phyloP scores from a whole-genome alignment of 106 monocot genomes.

The Gastrodia elata region DNA sequence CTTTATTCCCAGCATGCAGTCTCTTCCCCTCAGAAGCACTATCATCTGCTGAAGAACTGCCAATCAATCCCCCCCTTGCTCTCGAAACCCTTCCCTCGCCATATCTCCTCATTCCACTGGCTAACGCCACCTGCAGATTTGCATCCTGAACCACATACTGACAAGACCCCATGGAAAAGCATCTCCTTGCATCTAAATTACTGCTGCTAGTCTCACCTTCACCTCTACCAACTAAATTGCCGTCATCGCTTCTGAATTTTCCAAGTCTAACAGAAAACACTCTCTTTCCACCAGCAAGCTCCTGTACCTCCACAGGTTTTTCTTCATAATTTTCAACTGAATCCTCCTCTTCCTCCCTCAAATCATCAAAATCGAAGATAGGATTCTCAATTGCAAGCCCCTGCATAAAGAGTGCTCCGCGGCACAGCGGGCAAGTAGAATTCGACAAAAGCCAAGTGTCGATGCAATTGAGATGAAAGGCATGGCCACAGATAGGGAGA shows the following conservation, averaged over 20 bases:
- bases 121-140: slow-evolving; percentile 49
- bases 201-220: slow-evolving; percentile 73
- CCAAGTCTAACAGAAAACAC: slow-evolving; percentile 80
- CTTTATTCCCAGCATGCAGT: slow-evolving; percentile 48
- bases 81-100: slow-evolving; percentile 13
- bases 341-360: slow-evolving; percentile 27
- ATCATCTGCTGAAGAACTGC: slow-evolving; percentile 10
- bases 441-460: slow-evolving; percentile 92
- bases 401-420: slow-evolving; percentile 49
- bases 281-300: slow-evolving; percentile 36
- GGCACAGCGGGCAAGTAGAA: slow-evolving; percentile 90
- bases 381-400: slow-evolving; percentile 55
- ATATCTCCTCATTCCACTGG: slow-evolving; percentile 9
- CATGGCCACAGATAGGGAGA: slow-evolving; percentile 80
- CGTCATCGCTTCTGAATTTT: slow-evolving; percentile 43
- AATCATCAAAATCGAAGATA: slow-evolving; percentile 50
- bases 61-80: slow-evolving; percentile 8
- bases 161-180: slow-evolving; percentile 89
- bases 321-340: slow-evolving; percentile 3
- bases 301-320: slow-evolving; percentile 36
- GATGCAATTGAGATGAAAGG: slow-evolving; percentile 87
- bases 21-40: slow-evolving; percentile 36
- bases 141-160: slow-evolving; percentile 72
- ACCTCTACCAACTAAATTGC: slow-evolving; percentile 20
- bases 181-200: slow-evolving; percentile 82